Evolutionary conservation across 2,329 filamentous ascomycete genomes (phyloP).

Genomic region (Diplocarpon rosae): DNA sequence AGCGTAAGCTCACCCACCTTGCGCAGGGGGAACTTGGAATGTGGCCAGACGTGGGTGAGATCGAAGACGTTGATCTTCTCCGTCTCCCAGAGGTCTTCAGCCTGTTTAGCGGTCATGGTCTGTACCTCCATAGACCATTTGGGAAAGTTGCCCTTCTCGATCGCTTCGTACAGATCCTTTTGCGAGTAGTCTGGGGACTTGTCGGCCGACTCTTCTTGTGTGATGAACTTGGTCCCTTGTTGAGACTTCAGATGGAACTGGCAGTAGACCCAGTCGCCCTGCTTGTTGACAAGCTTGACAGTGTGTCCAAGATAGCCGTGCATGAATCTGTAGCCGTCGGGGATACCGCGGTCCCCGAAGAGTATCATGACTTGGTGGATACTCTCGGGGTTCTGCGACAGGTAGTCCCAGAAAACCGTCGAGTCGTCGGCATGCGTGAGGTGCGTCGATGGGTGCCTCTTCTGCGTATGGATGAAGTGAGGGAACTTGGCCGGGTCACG

Average conservation of each 20-base stretch:
- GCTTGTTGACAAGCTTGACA: constrained; percentile 43
- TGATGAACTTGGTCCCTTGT: constrained; percentile 41
- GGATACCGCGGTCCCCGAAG: constrained; percentile 46
- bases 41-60: constrained; percentile 43
- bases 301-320: constrained; percentile 45
- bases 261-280: constrained; percentile 42
- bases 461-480: constrained; percentile 64
- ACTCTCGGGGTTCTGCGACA: constrained; percentile 37
- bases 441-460: constrained; percentile 60
- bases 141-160: constrained; percentile 40
- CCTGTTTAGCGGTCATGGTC: constrained; percentile 39
- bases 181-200: constrained; percentile 38
- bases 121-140: constrained; percentile 46
- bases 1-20: constrained; percentile 37
- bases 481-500: constrained; percentile 64
- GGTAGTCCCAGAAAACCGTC: constrained; percentile 28
- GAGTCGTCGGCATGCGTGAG: constrained; percentile 48
- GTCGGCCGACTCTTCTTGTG: constrained; percentile 35
- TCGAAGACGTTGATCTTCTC: constrained; percentile 40
- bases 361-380: constrained; percentile 48
- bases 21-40: constrained; percentile 36
- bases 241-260: constrained; percentile 43
- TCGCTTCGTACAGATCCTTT: constrained; percentile 42
- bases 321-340: constrained; percentile 41
- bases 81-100: constrained; percentile 34